Base-by-base conservation (phyloP, 75 land plant genomes). In the Ceratopteris richardii region DNA sequence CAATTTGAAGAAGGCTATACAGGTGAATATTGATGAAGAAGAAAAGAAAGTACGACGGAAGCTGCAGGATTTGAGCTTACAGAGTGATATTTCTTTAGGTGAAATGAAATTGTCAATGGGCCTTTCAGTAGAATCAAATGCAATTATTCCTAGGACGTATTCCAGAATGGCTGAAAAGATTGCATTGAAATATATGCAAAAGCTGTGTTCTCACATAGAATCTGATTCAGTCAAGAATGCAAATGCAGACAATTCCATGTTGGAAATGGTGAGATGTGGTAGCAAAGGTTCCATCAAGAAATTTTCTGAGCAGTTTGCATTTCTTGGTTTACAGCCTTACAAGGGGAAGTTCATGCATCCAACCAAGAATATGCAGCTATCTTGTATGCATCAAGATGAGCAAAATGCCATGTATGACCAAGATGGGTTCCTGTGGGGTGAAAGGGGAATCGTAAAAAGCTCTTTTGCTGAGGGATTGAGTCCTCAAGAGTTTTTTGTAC, bases 281-380 rank as follows among this genome's bases (percentile, higher is more conserved):
- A 86, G 85, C 75, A 84, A 84, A 17, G 81, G 86, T 29, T 63
- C 88, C 17, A 56, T 81, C 1, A 48, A 41, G 20, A 95, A 90
- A 51, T 64, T 86, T 19, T 68, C 86, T n/a, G 83, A 90, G 51
- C 99, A 95, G 63, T 61, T 78, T 63, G 99, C 83, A 0, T 90
- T 82, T 57, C 44, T 95, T 54, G 99, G 99, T 5, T 66, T 76
- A 42, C 97, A 95, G 52, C 72, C 88, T 7, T 75, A 58, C 19
- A 70, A 66, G 10, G 76, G 70, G 16, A 81, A 81, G 7, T 81
- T 74, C 7, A 63, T 68, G 18, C 79, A 79, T 51, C 64, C 86
- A 0, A 69, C 56, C 31, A 36, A 46, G 10, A 39, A 80, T 61
- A 69, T 71, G 18, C 62, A 33, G 37, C 9, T 17, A 4, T 17